Base-by-base conservation (phyloP, 1,284 basidiomycete genomes). In the Leccinum ponderosum region DNA sequence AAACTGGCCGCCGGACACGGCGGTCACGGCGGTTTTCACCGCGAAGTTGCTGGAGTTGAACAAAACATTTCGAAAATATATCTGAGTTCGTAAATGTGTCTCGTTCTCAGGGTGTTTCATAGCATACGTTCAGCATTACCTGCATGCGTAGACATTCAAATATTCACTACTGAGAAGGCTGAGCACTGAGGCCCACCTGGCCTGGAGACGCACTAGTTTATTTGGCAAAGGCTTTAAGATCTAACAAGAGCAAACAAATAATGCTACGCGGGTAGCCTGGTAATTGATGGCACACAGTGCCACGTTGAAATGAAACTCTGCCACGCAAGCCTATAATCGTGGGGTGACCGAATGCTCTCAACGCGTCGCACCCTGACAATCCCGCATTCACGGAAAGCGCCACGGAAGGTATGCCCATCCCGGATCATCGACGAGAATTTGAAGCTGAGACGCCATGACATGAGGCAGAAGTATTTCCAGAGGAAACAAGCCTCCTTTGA, bases 401-500 rank as follows among this genome's bases (percentile, higher is more conserved):
- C 84, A 27, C 79, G 79, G 62, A 83, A 82, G 77, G 85, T 86
- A 62, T 37, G 70, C 57, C 48, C 22, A 12, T 37, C 35, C 20
- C 33, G 11, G 33, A 14, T 9, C 8, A 57, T 58, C n/a, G n/a
- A 35, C 6, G 29, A 37, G 3, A 31, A 20, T 57, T 53, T 6
- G 6, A 48, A 47, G 58, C 25, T 60, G 31, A 68, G 42, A 59
- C 31, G 22, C 25, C 50, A 31, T 50, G 91, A 90, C 87, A 86
- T 76, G 87, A 86, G 12, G 82, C 86, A 33, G 86, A 87, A 59
- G 82, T 90, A 55, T 86, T 87, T 33, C 79, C 85, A 20, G 85
- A 90, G 53, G 84, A 88, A 64, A 92, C 86, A 91, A 89, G 70
- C 86, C 33, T 97, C 94, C 15, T 99, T 96, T 71, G 97, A 99